Base-by-base conservation (phyloP, 768 basidiomycete genomes). In the Pholiota microspora region DNA sequence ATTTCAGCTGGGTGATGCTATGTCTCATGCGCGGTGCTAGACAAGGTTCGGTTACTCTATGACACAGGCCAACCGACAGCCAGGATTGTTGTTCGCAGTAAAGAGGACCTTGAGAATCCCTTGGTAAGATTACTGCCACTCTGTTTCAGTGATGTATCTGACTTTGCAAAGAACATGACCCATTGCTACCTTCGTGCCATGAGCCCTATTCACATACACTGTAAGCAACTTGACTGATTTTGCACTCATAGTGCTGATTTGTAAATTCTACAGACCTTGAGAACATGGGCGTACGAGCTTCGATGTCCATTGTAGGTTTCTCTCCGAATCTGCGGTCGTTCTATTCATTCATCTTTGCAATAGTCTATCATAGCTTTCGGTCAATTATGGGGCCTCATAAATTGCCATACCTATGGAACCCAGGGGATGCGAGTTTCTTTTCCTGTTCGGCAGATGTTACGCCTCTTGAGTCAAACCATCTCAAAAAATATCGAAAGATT, bases 341-440 rank as follows among this genome's bases (percentile, higher is more conserved):
- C 16, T 53, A 5, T 36, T 51, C 4, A 27, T 25, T 9, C 12
- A 44, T 15, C 10, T 25, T 24, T 18, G 24, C 40, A 23, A 24
- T 47, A 87, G 85, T 90, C 88, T 4, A 88, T 92, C 60, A 80
- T 88, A 69, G 86, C 88, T 0, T 94, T 91, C 60, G 88, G 84
- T 27, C 74, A 82, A 16, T 72, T 92, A 1, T 94, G 91, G 91
- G 91, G 90, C 32, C 74, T 93, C 9, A 83, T 91, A 47, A 78
- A 85, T 4, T 89, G 88, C 62, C 89, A 91, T 64, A 83, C 85
- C 0, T 94, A 92, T 59, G 90, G 91, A 1, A 57, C 74, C 9
- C 76, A 80, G 57, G 89, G 91, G n/a, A 89, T 90, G 83, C 81
- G 92, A 8, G 88, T 92, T 5, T 89, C 90, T 1, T 92, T 92